Evolutionary conservation across 225 moss, liverwort and hornwort genomes (phyloP).

Genomic region (Bryoerythrophyllum caledonicum): DNA sequence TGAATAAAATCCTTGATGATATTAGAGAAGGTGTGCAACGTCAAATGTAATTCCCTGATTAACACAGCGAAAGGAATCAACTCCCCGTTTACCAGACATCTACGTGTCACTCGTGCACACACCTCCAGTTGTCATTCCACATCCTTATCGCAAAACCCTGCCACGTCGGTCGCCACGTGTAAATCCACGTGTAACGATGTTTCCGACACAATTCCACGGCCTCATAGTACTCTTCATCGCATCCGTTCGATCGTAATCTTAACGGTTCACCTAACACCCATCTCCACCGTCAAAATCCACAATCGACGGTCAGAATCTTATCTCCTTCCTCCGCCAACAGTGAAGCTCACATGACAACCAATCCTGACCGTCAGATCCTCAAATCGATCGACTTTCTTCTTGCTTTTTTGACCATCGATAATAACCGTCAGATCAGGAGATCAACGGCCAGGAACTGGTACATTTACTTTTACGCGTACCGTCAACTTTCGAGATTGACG

Average conservation of each 20-base stretch:
- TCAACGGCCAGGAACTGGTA: not conserved
- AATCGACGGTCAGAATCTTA: not conserved
- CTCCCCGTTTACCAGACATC: not conserved
- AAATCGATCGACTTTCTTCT: too few relatives aligned
- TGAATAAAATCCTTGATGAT: too few relatives aligned
- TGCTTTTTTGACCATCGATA: not conserved
- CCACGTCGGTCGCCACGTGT: conserved; percentile 10
- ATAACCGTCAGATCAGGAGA: not conserved
- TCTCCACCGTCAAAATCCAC: not conserved
- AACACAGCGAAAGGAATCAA: too few relatives aligned
- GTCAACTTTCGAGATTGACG: too few relatives aligned
- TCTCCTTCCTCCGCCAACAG: not conserved
- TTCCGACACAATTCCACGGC: not conserved
- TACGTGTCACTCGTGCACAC: not conserved
- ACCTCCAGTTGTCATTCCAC: conserved; percentile 21
- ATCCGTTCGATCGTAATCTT: not conserved
- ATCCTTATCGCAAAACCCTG: not conserved
- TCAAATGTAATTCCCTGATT: too few relatives aligned
- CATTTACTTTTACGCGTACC: too few relatives aligned
- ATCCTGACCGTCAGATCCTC: not conserved
- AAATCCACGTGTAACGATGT: conserved; percentile 5
- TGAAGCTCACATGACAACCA: not conserved
- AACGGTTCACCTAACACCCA: not conserved
- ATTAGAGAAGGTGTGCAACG: too few relatives aligned
- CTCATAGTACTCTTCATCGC: not conserved